A percentile compares a stretch with the other conserved stretches of the same genome.
phyloP scores from a whole-genome alignment of 305 asterid genomes.

The Plantago rigida region DNA sequence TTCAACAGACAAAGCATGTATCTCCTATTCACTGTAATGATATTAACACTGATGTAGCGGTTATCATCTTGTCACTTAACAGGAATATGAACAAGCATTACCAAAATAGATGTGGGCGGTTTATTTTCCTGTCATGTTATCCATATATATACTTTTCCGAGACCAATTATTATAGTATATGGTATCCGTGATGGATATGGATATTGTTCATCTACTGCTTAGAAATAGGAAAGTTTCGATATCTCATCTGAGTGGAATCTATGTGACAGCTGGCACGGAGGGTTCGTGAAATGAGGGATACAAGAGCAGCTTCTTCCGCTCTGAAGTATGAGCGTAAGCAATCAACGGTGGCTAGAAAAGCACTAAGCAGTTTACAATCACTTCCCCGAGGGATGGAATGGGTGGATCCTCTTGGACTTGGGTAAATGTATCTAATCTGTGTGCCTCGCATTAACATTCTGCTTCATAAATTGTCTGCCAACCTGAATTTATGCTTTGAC shows the following conservation, averaged over 20 bases:
- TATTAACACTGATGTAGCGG: too few relatives aligned
- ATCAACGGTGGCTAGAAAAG: conserved; percentile 46
- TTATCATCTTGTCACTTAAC: too few relatives aligned
- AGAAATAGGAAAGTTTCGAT: conserved; percentile 1
- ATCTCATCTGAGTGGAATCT: conserved; percentile 25
- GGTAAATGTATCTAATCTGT: conserved; percentile 40
- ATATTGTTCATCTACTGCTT: conserved; percentile 3
- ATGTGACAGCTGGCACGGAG: conserved; percentile 71
- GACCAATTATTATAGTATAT: background rate
- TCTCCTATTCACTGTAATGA: too few relatives aligned
- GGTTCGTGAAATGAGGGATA: conserved; percentile 96
- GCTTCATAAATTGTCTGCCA: conserved; percentile 28
- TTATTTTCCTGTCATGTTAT: background rate
- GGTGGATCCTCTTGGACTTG: conserved; percentile 93
- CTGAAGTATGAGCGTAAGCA: conserved; percentile 57
- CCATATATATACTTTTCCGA: conserved; percentile 2
- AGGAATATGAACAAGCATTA: too few relatives aligned
- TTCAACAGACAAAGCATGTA: background rate
- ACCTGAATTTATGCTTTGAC: conserved; percentile 28
- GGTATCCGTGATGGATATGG: conserved; percentile 1
- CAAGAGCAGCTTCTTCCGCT: conserved; percentile 54
- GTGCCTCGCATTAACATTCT: conserved; percentile 14
- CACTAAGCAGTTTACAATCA: conserved; percentile 60
- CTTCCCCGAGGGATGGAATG: conserved; percentile 99
- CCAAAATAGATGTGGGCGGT: conserved; percentile 3